A percentile compares a stretch with the other conserved stretches of the same genome.
Conservation (phyloP, 2,329 filamentous ascomycete genomes). For the Intubia oerlemansii region DNA sequence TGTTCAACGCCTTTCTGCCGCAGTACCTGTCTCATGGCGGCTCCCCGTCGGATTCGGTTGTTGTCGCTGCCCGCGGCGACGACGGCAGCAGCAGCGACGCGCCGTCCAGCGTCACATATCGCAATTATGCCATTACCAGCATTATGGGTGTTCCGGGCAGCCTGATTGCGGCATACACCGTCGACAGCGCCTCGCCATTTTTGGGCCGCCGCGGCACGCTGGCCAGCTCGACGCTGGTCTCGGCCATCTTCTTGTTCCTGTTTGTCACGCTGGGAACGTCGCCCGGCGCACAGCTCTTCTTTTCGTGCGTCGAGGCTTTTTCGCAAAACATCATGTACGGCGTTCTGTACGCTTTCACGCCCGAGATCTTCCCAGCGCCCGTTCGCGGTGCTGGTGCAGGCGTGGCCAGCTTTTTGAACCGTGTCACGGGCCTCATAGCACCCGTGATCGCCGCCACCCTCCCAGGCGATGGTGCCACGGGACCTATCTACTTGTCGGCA, state of each 20-base stretch:
- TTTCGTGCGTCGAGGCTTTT: slow-evolving; percentile 48
- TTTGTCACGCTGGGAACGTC: slow-evolving; percentile 39
- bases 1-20: slow-evolving; percentile 82
- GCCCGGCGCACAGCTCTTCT: slow-evolving; percentile 36
- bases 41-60: slow-evolving; percentile 10
- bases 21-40: slow-evolving; percentile 51
- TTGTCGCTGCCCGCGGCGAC: slow-evolving; percentile 11
- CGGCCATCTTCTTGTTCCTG: slow-evolving; percentile 46
- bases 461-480: slow-evolving; percentile 33
- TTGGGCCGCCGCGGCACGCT: slow-evolving; percentile 54
- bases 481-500: slow-evolving; percentile 35
- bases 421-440: slow-evolving; percentile 43
- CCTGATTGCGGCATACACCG: slow-evolving; percentile 51
- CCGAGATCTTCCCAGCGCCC: slow-evolving; percentile 55
- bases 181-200: slow-evolving; percentile 39
- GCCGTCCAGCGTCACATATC: slow-evolving; percentile 35
- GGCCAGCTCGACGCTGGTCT: slow-evolving; percentile 43
- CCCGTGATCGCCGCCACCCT: slow-evolving; percentile 44
- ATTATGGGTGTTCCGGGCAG: slow-evolving; percentile 58
- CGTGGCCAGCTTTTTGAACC: slow-evolving; percentile 50
- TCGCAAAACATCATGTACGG: slow-evolving; percentile 62
- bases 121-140: slow-evolving; percentile 66
- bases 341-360: slow-evolving; percentile 56
- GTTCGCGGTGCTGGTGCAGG: slow-evolving; percentile 52
- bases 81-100: slow-evolving; percentile 7